A percentile compares a stretch with the other conserved stretches of the same genome.
Conservation (phyloP, 306 rosid genomes). For the Pterocarpus macrocarpus region DNA sequence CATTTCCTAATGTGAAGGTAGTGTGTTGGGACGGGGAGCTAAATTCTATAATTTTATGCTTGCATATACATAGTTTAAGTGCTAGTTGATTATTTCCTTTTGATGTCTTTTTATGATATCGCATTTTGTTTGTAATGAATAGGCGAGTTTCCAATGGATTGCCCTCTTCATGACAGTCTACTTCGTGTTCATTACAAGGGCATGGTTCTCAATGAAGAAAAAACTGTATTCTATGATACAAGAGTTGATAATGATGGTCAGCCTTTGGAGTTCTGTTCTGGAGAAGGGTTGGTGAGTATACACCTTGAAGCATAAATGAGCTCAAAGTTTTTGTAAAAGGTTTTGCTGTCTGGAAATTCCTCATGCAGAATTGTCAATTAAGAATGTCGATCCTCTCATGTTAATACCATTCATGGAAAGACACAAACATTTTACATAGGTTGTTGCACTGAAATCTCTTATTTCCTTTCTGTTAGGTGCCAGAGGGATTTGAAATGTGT, state of each 20-base stretch:
- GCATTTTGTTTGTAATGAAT: slow-evolving; percentile 48
- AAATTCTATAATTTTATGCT: slow-evolving; percentile 6
- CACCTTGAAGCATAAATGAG: slow-evolving; percentile 38
- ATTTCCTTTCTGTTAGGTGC: slow-evolving; percentile 65
- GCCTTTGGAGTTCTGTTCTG: slow-evolving; percentile 93
- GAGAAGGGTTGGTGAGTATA: slow-evolving; percentile 96
- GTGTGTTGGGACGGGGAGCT: slow-evolving; percentile 8
- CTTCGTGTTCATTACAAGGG: slow-evolving; percentile 94
- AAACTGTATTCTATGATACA: slow-evolving; percentile 79
- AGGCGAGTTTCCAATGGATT: slow-evolving; percentile 99
- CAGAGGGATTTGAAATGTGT: slow-evolving; percentile 94
- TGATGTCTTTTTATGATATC: slow-evolving; percentile 38
- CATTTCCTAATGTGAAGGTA: background rate
- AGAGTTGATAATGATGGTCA: slow-evolving; percentile 85
- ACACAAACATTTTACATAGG: slow-evolving; percentile 17
- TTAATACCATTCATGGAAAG: slow-evolving; percentile 35
- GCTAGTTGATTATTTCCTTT: slow-evolving; percentile 23
- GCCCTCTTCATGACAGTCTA: slow-evolving; percentile 98
- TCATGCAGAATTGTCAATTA: slow-evolving; percentile 1
- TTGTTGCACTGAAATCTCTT: slow-evolving; percentile 23
- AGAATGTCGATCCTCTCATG: slow-evolving; percentile 20
- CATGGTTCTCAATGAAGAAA: slow-evolving; percentile 73
- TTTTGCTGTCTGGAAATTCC: slow-evolving; percentile 21
- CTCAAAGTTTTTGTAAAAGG: slow-evolving; percentile 24
- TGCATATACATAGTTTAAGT: slow-evolving; percentile 16